These are phyloP conservation scores for Gomphus bonarii DNA, from an alignment of 1,284 basidiomycete genomes.

Conservation along the genomic window DNA sequence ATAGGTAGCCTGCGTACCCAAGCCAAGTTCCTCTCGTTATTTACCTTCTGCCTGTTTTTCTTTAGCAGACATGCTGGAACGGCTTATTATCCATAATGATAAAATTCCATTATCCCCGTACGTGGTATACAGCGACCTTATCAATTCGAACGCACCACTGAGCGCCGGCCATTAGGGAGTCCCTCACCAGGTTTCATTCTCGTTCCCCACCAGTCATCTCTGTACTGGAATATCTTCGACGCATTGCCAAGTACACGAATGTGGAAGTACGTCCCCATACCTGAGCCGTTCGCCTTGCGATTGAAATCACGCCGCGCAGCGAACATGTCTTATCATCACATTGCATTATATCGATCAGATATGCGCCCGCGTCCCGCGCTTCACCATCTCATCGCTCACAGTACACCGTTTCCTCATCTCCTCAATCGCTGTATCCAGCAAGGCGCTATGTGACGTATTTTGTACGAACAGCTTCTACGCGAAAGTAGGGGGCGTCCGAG, in stretches of 20 bases:
- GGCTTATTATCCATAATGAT: conserved; percentile 89
- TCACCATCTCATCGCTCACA: conserved; percentile 88
- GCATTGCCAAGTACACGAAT: conserved; percentile 88
- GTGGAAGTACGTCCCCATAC: conserved; percentile 57
- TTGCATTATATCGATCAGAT: conserved; percentile 94
- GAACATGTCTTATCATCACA: conserved; percentile 79
- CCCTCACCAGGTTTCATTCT: conserved; percentile 89
- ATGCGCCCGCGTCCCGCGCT: conserved; percentile 73
- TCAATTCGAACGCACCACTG: conserved; percentile 12
- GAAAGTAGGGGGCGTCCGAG: conserved; percentile 86
- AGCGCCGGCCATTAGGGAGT: conserved; percentile 40
- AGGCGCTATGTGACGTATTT: conserved; percentile 88
- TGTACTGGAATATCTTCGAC: conserved; percentile 81
- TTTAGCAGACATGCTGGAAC: conserved; percentile 86
- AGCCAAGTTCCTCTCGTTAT: too few species aligned
- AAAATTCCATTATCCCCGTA: conserved; percentile 77
- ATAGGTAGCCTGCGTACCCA: too few species aligned
- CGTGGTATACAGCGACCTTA: conserved; percentile 24
- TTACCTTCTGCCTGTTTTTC: neutral
- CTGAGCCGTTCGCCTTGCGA: neutral
- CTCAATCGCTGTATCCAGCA: conserved; percentile 77
- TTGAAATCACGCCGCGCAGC: conserved; percentile 41
- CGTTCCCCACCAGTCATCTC: conserved; percentile 76
- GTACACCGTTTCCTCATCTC: conserved; percentile 94
- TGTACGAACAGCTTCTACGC: conserved; percentile 90